Conservation (phyloP, 129 eudicot genomes). For the Chrysanthemum seticuspe region DNA sequence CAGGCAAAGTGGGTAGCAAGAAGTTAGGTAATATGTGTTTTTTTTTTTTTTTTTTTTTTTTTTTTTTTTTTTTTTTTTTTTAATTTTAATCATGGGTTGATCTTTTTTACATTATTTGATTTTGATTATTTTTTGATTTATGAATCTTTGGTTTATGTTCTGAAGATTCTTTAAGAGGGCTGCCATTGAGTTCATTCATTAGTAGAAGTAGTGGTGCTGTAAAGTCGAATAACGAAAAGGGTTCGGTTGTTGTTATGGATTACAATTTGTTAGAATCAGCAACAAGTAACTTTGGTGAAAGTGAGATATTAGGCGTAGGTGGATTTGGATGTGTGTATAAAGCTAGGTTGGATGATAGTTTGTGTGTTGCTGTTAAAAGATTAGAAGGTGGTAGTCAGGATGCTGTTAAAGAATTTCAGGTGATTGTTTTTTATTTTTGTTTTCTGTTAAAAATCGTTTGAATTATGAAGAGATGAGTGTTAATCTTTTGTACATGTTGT, state of each 20-base stretch:
- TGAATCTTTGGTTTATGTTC: conserved; percentile 11
- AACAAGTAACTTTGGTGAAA: conserved; percentile 52
- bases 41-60: too few species aligned
- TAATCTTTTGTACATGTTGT: background rate
- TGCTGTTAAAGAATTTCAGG: conserved; percentile 70
- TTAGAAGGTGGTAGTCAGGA: conserved; percentile 49
- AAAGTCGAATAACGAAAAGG: conserved; percentile 34
- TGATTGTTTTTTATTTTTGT: conserved; percentile 1
- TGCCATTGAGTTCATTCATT: conserved; percentile 35
- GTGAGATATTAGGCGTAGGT: conserved; percentile 64
- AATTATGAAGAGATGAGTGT: background rate
- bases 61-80: too few species aligned
- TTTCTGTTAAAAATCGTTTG: conserved; percentile 1
- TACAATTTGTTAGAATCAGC: conserved; percentile 52
- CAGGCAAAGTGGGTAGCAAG: conserved; percentile 16
- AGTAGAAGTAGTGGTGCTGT: conserved; percentile 28
- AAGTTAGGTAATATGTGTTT: conserved; percentile 37
- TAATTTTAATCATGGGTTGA: conserved; percentile 2
- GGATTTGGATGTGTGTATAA: conserved; percentile 77
- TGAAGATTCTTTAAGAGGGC: conserved; percentile 36
- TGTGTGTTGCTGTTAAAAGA: conserved; percentile 64
- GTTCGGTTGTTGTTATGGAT: conserved; percentile 48
- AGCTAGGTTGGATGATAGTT: conserved; percentile 46
- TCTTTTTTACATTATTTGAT: background rate
- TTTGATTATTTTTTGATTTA: background rate